phyloP scores from a whole-genome alignment of 179 eudicot species.

The Pouteria campechiana region DNA sequence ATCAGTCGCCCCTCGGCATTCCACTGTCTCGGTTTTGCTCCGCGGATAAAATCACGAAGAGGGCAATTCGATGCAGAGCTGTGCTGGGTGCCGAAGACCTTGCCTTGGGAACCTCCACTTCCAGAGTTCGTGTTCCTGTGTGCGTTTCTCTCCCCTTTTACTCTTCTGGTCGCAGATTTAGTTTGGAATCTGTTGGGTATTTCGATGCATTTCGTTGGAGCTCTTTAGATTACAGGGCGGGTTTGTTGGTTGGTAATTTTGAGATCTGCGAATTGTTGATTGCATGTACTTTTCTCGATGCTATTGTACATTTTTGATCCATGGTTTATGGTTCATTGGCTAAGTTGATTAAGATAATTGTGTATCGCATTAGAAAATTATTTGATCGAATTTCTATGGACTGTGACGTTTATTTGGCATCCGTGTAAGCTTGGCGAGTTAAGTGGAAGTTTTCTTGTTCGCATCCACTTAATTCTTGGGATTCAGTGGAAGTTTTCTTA shows the following conservation, averaged over 20 bases:
- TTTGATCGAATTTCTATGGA: too few relatives aligned
- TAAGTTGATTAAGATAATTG: too few relatives aligned
- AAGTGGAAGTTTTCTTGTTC: too few relatives aligned
- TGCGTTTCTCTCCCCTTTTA: neutral
- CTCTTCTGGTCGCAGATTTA: neutral
- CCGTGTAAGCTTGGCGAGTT: too few relatives aligned
- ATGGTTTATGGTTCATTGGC: too few relatives aligned
- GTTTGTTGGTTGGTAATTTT: neutral
- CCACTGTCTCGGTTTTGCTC: slow-evolving; percentile 41
- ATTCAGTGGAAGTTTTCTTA: too few relatives aligned
- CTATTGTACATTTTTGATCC: too few relatives aligned
- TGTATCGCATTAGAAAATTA: too few relatives aligned
- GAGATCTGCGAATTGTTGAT: neutral
- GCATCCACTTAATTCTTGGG: too few relatives aligned
- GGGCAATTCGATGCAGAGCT: slow-evolving; percentile 34
- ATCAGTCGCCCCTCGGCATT: slow-evolving; percentile 13
- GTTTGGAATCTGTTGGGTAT: neutral
- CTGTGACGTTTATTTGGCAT: too few relatives aligned
- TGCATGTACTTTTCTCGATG: neutral
- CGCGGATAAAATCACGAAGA: slow-evolving; percentile 14
- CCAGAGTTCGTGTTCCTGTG: neutral
- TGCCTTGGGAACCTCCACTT: slow-evolving; percentile 24
- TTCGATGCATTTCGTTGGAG: slow-evolving; percentile 1
- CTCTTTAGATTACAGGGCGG: neutral
- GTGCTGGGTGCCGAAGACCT: slow-evolving; percentile 23